phyloP scores from a whole-genome alignment of 352 stramenopile genomes.

The Globisporangium yorkense region DNA sequence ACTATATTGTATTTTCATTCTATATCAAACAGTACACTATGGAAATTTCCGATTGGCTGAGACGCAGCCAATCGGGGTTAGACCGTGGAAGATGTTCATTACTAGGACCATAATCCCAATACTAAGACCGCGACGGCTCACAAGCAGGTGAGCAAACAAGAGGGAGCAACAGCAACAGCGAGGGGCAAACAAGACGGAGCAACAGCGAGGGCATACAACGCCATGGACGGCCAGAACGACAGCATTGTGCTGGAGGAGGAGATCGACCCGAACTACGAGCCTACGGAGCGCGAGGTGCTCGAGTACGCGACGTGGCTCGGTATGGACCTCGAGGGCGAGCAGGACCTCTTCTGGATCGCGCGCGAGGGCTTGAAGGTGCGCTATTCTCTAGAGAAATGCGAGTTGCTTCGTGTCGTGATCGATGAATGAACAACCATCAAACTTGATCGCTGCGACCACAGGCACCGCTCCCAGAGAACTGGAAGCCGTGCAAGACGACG shows the following conservation, averaged over 20 bases:
- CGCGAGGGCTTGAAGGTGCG: slow-evolving; percentile 85
- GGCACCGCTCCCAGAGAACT: slow-evolving; percentile 91
- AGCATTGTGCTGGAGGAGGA: slow-evolving; percentile 93
- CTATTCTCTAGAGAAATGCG: neutral
- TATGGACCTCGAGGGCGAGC: slow-evolving; percentile 90
- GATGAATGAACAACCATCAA: neutral
- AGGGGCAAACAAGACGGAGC: too few species aligned
- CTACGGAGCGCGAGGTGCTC: slow-evolving; percentile 86
- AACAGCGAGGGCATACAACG: neutral
- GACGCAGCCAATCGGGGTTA: too few species aligned
- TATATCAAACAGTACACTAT: too few species aligned
- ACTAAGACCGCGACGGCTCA: too few species aligned
- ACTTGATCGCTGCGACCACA: slow-evolving; percentile 7
- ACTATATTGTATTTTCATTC: too few species aligned
- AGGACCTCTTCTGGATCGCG: slow-evolving; percentile 93
- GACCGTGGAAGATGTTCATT: too few species aligned
- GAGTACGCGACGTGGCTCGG: slow-evolving; percentile 96
- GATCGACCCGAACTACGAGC: slow-evolving; percentile 94
- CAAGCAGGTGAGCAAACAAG: too few species aligned
- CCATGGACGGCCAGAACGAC: slow-evolving; percentile 54
- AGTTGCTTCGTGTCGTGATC: neutral
- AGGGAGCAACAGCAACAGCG: too few species aligned
- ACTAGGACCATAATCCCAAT: too few species aligned
- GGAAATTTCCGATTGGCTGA: too few species aligned
- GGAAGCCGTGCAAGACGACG: slow-evolving; percentile 94